Evolutionary conservation across 257 asterid species (phyloP), one percentile per base, ranked within the genome.

Genomic region (Leptodermis oblonga): DNA sequence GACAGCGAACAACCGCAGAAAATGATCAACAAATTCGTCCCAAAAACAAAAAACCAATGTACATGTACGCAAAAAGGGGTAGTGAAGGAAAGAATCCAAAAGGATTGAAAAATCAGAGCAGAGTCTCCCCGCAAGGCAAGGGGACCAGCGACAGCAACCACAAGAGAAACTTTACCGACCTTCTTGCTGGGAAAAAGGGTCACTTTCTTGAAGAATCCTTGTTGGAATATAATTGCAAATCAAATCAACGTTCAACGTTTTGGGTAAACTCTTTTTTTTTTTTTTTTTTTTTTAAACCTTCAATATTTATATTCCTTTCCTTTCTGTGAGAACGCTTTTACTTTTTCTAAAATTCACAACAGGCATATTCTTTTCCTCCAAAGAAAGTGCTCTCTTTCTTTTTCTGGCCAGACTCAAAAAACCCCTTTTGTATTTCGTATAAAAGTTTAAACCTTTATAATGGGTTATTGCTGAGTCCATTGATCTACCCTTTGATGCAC

Each of bases 281-380:
- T 12, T 5, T 43, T 1, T 0, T 43, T 5, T 43, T 5, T 39
- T 39, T 39, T 34, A 2, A 34, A 39, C 49, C 49, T 43, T 43
- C 11, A 43, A 20, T 3, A 0, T n/a, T 20, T 20, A 18, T 51
- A 7, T 2, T 26, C 28, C 28, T 51, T 51, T 51, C 58, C 28
- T 51, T 20, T 51, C n/a, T 51, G 28, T 20, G 1, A 51, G 0
- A 20, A 3, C 58, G 13, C 37, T 14, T 49, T 30, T 10, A 33
- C 36, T 34, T 15, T 51, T 49, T 18, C 3, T n/a, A 33, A 53
- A 46, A 68, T 70, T 84, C 77, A 63, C 48, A 46, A 33, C 48
- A 37, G 79, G 78, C 77, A 81, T 86, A 86, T 82, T 84, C 92
- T 72, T 83, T 82, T 39, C 88, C 77, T 72, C 58, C 66, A 37